Evolutionary conservation across 306 rosid species (phyloP).

Genomic region (Crotalaria pallida): DNA sequence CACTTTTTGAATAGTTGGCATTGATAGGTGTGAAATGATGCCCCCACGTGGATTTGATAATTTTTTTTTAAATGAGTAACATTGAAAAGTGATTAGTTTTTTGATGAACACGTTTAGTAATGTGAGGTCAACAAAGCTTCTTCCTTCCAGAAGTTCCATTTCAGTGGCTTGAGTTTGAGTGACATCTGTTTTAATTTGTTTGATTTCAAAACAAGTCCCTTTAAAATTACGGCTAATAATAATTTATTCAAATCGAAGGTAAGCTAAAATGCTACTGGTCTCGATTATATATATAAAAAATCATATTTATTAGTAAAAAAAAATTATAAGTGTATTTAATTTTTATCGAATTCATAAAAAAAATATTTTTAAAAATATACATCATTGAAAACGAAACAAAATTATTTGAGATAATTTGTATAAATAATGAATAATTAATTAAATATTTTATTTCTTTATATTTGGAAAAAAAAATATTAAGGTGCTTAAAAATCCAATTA

Average conservation of each 20-base stretch:
- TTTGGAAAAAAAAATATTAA: too few species aligned
- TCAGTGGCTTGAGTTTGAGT: neutral
- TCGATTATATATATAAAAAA: too few species aligned
- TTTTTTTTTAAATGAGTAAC: too few species aligned
- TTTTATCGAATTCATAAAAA: too few species aligned
- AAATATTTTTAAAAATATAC: too few species aligned
- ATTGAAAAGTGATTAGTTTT: slow-evolving; percentile 2
- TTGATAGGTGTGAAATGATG: neutral
- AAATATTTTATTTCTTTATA: too few species aligned
- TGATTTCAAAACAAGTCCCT: neutral
- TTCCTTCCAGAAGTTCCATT: neutral
- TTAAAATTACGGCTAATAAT: neutral
- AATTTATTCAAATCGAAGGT: neutral
- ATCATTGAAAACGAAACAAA: too few species aligned
- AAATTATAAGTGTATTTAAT: too few species aligned
- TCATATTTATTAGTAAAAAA: too few species aligned
- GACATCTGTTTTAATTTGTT: neutral
- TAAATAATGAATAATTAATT: too few species aligned
- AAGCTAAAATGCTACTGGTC: neutral
- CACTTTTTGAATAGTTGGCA: neutral
- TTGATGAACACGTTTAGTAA: neutral
- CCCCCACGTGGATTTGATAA: slow-evolving; percentile 31
- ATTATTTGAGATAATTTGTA: too few species aligned
- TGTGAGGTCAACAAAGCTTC: slow-evolving; percentile 7
- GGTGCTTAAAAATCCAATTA: too few species aligned